Percentiles rank a stretch among this genome's conserved stretches.
Evolutionary conservation across 129 eudicot species (phyloP).

Genomic region (Erigeron canadensis): DNA sequence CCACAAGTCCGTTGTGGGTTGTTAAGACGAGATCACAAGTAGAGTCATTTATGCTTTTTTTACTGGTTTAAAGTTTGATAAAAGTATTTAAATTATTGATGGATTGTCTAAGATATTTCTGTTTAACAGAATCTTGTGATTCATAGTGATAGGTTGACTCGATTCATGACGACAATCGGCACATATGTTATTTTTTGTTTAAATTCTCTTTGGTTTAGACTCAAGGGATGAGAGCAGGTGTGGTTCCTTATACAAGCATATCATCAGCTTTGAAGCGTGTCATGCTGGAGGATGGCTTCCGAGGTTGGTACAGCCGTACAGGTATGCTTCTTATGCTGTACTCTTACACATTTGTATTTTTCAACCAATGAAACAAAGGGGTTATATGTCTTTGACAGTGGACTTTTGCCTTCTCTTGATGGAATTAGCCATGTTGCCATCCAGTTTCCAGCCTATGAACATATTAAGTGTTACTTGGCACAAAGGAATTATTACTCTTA

Average conservation of each 20-base stretch:
- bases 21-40: conserved; percentile 90
- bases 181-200: not conserved
- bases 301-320: conserved; percentile 93
- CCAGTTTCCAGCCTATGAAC: conserved; percentile 94
- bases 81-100: not conserved
- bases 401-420: conserved; percentile 90
- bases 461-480: conserved; percentile 72
- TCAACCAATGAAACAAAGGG: not conserved
- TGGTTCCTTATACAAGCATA: conserved; percentile 68
- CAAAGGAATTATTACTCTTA: conserved; percentile 48
- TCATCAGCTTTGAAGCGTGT: conserved; percentile 72
- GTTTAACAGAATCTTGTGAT: not conserved
- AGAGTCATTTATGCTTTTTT: conserved; percentile 23
- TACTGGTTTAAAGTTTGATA: not conserved
- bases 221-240: conserved; percentile 65
- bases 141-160: not conserved
- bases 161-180: not conserved
- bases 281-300: conserved; percentile 73
- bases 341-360: not conserved
- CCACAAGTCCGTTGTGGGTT: conserved; percentile 91
- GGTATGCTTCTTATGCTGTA: conserved; percentile 44
- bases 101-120: not conserved
- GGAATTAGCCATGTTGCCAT: conserved; percentile 95
- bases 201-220: conserved; percentile 46
- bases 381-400: conserved; percentile 42